phyloP scores from a whole-genome alignment of 1,139 yeast species.

The Candida sanyaensis region DNA sequence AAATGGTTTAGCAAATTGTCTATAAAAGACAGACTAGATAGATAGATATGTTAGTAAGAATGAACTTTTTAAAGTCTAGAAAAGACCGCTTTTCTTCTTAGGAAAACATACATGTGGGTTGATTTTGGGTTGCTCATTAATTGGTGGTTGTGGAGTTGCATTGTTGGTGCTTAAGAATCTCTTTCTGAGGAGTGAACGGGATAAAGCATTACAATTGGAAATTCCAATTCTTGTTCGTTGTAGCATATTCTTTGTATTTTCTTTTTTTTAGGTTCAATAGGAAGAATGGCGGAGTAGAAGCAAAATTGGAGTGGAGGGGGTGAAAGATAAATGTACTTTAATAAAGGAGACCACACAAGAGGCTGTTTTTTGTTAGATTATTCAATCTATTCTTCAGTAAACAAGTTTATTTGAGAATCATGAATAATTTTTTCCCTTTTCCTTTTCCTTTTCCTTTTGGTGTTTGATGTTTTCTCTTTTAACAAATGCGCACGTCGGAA shows the following conservation, averaged over 20 bases:
- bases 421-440: too few species aligned
- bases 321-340: too few species aligned
- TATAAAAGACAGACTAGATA: constrained; percentile 19
- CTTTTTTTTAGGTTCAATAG: background rate
- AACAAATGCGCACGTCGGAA: background rate
- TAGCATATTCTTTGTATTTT: background rate
- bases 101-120: constrained; percentile 19
- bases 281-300: too few species aligned
- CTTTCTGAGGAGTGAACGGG: background rate
- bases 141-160: background rate
- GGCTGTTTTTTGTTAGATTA: too few species aligned
- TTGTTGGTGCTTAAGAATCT: background rate
- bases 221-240: background rate
- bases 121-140: constrained; percentile 2
- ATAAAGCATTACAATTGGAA: background rate
- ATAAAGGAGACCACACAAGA: too few species aligned
- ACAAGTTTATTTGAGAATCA: too few species aligned
- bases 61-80: too few species aligned
- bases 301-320: too few species aligned
- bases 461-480: too few species aligned
- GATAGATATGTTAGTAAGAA: constrained; percentile 2
- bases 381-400: too few species aligned
- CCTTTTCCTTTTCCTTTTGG: too few species aligned
- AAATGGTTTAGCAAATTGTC: constrained; percentile 21
- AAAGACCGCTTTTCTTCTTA: background rate